Conservation (phyloP, 1,284 basidiomycete genomes). For the Rhodotorula sp. region DNA sequence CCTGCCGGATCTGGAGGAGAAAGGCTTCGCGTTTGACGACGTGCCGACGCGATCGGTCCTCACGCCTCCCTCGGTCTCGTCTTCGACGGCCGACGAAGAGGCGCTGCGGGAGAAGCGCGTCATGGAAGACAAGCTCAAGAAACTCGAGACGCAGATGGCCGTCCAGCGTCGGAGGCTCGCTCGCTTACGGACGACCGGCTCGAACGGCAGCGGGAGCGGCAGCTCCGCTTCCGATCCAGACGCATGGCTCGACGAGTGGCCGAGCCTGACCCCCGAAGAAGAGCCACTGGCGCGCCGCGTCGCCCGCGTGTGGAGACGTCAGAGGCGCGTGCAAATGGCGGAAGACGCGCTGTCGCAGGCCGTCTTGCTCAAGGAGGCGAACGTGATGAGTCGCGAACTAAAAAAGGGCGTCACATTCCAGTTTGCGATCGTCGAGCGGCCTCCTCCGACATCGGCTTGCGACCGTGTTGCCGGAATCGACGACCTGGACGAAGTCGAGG, state of each 20-base stretch:
- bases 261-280: conserved; percentile 59
- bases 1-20: conserved; percentile 38
- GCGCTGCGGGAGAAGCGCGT: conserved; percentile 68
- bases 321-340: conserved; percentile 85
- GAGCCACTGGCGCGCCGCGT: conserved; percentile 70
- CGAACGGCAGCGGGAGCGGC: background rate
- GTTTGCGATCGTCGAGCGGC: conserved; percentile 73
- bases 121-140: conserved; percentile 78
- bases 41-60: conserved; percentile 9
- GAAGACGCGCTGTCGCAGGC: conserved; percentile 82
- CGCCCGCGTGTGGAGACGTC: conserved; percentile 76
- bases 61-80: conserved; percentile 17
- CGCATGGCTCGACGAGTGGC: conserved; percentile 21
- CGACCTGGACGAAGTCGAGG: conserved; percentile 88
- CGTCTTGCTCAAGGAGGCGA: conserved; percentile 87
- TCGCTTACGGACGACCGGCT: conserved; percentile 58
- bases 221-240: background rate
- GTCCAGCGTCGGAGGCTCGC: conserved; percentile 43
- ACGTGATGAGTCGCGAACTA: conserved; percentile 85
- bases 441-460: conserved; percentile 72
- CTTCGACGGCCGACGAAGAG: conserved; percentile 53
- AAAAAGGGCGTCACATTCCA: conserved; percentile 85
- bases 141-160: conserved; percentile 78
- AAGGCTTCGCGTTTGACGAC: conserved; percentile 16
- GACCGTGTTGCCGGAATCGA: conserved; percentile 80